These are phyloP conservation scores for Colletotrichum gloeosporioides DNA, from an alignment of 2,329 filamentous ascomycete genomes.

Conservation along the genomic window DNA sequence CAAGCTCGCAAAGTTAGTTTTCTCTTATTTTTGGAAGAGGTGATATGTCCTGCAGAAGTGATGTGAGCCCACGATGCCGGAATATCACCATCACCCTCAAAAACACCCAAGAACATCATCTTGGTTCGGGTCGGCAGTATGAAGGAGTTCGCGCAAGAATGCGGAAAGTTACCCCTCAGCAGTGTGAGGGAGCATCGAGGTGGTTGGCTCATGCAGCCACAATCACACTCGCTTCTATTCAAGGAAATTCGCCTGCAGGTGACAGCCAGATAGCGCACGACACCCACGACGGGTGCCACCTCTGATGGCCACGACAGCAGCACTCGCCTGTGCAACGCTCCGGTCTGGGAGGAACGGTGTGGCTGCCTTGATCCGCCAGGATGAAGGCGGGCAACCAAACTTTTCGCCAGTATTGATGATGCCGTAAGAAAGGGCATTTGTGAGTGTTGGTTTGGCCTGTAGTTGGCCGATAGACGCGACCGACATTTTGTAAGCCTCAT, in stretches of 20 bases:
- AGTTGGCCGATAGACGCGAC: conserved; percentile 1
- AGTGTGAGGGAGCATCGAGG: background rate
- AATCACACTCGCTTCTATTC: conserved; percentile 18
- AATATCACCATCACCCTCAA: background rate
- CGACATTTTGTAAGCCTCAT: too few relatives aligned
- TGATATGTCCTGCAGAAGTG: background rate
- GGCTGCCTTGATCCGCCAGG: background rate
- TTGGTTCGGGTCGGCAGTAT: background rate
- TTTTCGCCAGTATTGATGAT: background rate
- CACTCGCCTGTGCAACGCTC: too few relatives aligned
- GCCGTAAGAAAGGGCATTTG: background rate
- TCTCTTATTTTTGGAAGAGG: too few relatives aligned
- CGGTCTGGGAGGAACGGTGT: too few relatives aligned
- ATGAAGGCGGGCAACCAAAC: background rate
- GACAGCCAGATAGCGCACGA: background rate
- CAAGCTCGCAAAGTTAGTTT: too few relatives aligned
- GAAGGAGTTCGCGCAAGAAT: background rate
- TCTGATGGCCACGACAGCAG: background rate
- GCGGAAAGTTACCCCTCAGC: background rate
- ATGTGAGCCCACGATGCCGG: too few relatives aligned
- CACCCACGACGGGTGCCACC: background rate
- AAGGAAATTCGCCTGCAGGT: background rate
- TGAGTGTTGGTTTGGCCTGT: background rate
- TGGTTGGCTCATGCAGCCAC: conserved; percentile 19
- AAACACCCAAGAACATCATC: background rate